These are phyloP conservation scores for Xylaria sp. DNA, from an alignment of 495 filamentous ascomycete species.

Conservation along the genomic window DNA sequence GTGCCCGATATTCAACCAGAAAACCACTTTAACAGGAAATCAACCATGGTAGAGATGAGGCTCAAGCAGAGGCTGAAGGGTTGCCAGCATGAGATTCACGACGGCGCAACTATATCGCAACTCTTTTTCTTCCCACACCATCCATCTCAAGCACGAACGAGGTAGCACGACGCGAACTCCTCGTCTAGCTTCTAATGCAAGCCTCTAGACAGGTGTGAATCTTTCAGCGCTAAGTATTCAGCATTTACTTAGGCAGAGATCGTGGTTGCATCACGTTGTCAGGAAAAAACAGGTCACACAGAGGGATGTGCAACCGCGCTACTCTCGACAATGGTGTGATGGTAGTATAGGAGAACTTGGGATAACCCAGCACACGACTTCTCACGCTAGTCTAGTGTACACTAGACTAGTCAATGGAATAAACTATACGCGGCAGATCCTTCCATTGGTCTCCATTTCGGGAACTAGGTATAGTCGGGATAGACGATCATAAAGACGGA, in stretches of 20 bases:
- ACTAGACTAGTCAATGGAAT: conserved; percentile 7
- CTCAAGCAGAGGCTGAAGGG: conserved; percentile 5
- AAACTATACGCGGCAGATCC: conserved; percentile 2
- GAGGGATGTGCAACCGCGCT: neutral
- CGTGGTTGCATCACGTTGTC: conserved; percentile 16
- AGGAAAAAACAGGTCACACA: neutral
- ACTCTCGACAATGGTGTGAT: neutral
- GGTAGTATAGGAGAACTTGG: neutral
- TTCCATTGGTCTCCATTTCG: conserved; percentile 21
- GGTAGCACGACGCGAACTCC: neutral
- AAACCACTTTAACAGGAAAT: neutral
- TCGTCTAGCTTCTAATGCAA: neutral
- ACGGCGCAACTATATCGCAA: neutral
- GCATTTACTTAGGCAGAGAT: neutral
- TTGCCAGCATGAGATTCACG: neutral
- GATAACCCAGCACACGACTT: conserved; percentile 5
- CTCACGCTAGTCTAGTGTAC: conserved; percentile 11
- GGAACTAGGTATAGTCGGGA: conserved; percentile 22
- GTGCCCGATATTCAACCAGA: neutral
- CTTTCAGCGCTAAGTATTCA: neutral
- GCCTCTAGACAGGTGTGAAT: neutral
- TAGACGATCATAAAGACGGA: conserved; percentile 8
- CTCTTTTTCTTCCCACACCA: neutral
- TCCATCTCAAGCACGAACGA: neutral
- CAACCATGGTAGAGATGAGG: conserved; percentile 1